phyloP scores from a whole-genome alignment of 2,329 filamentous ascomycete species.

The Venturia aucupariae region DNA sequence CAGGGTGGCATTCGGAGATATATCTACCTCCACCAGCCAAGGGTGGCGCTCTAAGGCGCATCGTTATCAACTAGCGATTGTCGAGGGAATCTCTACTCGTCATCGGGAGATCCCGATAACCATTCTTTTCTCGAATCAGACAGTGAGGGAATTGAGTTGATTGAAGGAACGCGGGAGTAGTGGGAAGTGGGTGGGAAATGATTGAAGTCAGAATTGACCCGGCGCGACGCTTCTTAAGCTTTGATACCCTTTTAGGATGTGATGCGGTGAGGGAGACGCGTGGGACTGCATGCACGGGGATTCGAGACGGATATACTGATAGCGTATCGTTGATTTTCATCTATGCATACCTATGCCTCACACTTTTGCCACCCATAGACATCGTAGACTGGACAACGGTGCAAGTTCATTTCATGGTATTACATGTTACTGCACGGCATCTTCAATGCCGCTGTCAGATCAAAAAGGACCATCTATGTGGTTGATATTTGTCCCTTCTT shows the following conservation, averaged over 20 bases:
- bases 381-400: neutral
- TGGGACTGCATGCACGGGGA: neutral
- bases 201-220: neutral
- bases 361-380: neutral
- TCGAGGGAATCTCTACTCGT: neutral
- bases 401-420: neutral
- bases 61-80: constrained; percentile 5
- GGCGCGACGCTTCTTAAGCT: neutral
- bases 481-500: neutral
- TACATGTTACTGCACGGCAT: neutral
- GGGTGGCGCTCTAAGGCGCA: neutral
- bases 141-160: neutral
- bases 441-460: neutral
- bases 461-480: constrained; percentile 3
- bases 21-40: neutral
- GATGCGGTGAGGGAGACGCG: constrained; percentile 4
- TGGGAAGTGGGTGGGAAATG: neutral
- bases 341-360: too few species aligned
- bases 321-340: too few species aligned
- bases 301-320: neutral
- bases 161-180: too few species aligned
- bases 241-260: neutral
- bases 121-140: neutral
- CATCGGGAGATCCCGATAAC: constrained; percentile 2
- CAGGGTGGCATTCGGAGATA: neutral